A percentile compares a stretch with the other conserved stretches of the same genome.
phyloP scores from a whole-genome alignment of 371 early-diverging fungal species.

The Umbelopsis sp. region DNA sequence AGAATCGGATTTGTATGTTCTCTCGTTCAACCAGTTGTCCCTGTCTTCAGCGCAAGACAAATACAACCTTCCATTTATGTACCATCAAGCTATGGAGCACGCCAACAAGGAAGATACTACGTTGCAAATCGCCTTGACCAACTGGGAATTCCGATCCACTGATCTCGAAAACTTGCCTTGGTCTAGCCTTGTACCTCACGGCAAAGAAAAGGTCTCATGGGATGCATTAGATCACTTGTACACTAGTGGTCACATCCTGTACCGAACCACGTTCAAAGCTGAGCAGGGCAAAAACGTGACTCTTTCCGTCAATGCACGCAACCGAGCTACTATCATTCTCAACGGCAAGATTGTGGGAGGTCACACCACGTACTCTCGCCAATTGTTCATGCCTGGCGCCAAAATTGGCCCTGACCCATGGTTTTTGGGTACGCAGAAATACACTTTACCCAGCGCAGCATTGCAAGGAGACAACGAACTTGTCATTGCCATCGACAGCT shows the following conservation, averaged over 20 bases:
- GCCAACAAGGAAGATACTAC: neutral
- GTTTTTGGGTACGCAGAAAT: conserved; percentile 55
- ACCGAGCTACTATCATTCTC: conserved; percentile 70
- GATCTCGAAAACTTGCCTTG: conserved; percentile 46
- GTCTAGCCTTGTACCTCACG: conserved; percentile 38
- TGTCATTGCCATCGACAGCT: conserved; percentile 75
- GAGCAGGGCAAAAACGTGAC: conserved; percentile 29
- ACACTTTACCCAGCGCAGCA: conserved; percentile 41
- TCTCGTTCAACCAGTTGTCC: conserved; percentile 31
- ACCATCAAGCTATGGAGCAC: neutral
- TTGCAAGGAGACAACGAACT: conserved; percentile 57
- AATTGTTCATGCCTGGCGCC: conserved; percentile 62
- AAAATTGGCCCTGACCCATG: conserved; percentile 77
- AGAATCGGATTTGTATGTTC: conserved; percentile 24
- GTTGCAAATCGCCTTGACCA: conserved; percentile 24
- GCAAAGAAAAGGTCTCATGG: conserved; percentile 23
- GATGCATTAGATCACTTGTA: conserved; percentile 64
- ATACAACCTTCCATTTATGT: conserved; percentile 36
- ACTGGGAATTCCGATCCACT: conserved; percentile 39
- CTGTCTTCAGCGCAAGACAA: conserved; percentile 6
- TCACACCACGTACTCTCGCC: conserved; percentile 76
- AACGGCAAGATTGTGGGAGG: conserved; percentile 77
- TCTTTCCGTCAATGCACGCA: conserved; percentile 69
- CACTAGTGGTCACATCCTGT: conserved; percentile 71
- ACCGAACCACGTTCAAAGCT: conserved; percentile 43